phyloP scores from a whole-genome alignment of 495 filamentous ascomycete genomes.

The Talaromyces adpressus region DNA sequence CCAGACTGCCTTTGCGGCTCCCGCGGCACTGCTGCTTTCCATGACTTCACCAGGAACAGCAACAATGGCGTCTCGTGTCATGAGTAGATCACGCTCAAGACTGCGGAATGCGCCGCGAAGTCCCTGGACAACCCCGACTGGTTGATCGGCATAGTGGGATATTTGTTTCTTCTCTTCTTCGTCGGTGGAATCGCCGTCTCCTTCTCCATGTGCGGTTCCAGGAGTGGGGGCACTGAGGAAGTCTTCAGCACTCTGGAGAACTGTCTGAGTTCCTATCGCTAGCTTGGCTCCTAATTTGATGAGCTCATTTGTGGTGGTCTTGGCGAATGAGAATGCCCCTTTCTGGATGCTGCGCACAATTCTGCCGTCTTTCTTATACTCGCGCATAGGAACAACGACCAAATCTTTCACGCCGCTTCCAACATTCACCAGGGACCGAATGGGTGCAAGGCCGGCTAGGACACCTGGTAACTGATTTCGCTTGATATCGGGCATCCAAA shows the following conservation, averaged over 20 bases:
- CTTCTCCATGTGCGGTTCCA: constrained; percentile 11
- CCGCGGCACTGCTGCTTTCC: constrained; percentile 76
- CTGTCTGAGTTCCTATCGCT: constrained; percentile 87
- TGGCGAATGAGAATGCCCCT: constrained; percentile 80
- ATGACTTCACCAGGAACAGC: constrained; percentile 89
- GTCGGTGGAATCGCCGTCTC: constrained; percentile 36
- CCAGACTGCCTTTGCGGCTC: constrained; percentile 72
- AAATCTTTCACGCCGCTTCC: constrained; percentile 79
- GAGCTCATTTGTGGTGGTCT: constrained; percentile 84
- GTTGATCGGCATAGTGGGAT: constrained; percentile 88
- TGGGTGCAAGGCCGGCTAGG: constrained; percentile 81
- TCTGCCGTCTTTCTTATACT: constrained; percentile 90
- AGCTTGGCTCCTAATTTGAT: constrained; percentile 91
- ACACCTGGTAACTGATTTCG: constrained; percentile 83
- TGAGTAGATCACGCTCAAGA: constrained; percentile 76
- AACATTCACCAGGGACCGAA: constrained; percentile 84
- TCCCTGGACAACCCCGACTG: constrained; percentile 77
- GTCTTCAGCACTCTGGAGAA: constrained; percentile 81
- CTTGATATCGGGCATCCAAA: constrained; percentile 96
- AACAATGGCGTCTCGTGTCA: constrained; percentile 83
- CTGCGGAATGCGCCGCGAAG: constrained; percentile 73
- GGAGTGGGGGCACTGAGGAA: constrained; percentile 49
- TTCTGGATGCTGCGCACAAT: constrained; percentile 88
- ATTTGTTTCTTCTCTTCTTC: constrained; percentile 67
- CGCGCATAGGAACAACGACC: constrained; percentile 79